Percentiles rank a stretch among this genome's conserved stretches.
These are phyloP conservation scores for Apiotrichum sp. DNA, from an alignment of 1,284 basidiomycete species.

Conservation along the genomic window DNA sequence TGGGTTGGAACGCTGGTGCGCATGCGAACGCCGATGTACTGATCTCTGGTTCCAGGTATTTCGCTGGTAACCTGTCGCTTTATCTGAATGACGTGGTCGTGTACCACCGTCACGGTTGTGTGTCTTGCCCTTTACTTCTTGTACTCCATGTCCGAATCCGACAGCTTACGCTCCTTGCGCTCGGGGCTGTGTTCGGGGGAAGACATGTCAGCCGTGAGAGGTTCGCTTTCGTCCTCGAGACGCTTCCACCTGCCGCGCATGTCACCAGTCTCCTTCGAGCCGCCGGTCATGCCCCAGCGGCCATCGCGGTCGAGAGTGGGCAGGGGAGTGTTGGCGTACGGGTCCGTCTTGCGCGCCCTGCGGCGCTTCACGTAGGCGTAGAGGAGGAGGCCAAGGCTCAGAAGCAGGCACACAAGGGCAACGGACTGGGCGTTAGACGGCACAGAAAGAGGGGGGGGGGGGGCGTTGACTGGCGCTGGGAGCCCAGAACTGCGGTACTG, in stretches of 20 bases:
- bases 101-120: too few species aligned
- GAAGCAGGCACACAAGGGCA: background rate
- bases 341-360: background rate
- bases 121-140: background rate
- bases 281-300: background rate
- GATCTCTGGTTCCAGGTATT: too few species aligned
- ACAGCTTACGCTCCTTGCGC: background rate
- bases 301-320: background rate
- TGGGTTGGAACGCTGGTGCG: too few species aligned
- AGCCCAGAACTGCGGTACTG: too few species aligned
- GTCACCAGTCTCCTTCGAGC: background rate
- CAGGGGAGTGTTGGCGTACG: slow-evolving; percentile 1
- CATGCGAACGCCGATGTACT: too few species aligned
- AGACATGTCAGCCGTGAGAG: background rate
- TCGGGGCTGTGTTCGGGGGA: background rate
- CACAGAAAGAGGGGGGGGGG: background rate
- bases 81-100: too few species aligned
- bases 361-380: background rate
- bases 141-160: background rate
- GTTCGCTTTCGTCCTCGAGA: background rate
- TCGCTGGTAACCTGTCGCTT: too few species aligned
- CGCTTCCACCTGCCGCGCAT: background rate
- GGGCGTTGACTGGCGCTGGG: too few species aligned
- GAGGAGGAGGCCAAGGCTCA: background rate
- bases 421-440: background rate